phyloP scores from a whole-genome alignment of 2,329 filamentous ascomycete genomes.

The Aspergillus sp. region DNA sequence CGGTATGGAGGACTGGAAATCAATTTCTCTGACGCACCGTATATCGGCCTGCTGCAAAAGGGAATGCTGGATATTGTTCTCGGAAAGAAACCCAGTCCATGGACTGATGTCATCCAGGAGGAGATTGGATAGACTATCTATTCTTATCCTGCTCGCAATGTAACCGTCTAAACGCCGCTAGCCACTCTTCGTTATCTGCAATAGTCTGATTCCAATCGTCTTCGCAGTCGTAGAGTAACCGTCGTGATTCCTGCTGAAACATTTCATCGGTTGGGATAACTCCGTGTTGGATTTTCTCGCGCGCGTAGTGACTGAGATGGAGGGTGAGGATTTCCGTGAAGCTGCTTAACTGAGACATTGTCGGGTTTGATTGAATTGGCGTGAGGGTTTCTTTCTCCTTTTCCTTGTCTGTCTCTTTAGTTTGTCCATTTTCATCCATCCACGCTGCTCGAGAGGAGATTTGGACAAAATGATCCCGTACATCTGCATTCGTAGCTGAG shows the following conservation, averaged over 20 bases:
- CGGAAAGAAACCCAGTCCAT: neutral
- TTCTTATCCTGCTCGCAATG: conserved; percentile 3
- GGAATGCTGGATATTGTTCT: neutral
- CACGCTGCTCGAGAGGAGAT: conserved; percentile 3
- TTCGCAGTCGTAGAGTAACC: conserved; percentile 45
- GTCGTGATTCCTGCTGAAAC: conserved; percentile 44
- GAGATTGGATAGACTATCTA: neutral
- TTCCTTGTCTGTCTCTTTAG: too few relatives aligned
- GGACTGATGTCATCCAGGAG: neutral
- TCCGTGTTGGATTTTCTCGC: conserved; percentile 9
- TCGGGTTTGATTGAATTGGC: neutral
- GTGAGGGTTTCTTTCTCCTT: too few relatives aligned
- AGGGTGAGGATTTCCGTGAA: conserved; percentile 12
- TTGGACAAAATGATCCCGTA: conserved; percentile 10
- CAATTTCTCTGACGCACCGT: neutral
- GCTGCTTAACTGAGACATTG: conserved; percentile 2
- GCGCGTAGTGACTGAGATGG: conserved; percentile 15
- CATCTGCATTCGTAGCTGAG: conserved; percentile 9
- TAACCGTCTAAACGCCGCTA: conserved; percentile 13
- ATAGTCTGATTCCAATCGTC: conserved; percentile 45
- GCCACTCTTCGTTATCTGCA: conserved; percentile 18
- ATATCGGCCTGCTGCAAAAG: neutral
- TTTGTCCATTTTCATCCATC: too few relatives aligned
- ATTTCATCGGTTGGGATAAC: conserved; percentile 45
- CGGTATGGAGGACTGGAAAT: too few relatives aligned